These are phyloP conservation scores for Nothopassalora personata DNA, from an alignment of 2,329 filamentous ascomycete species.

Conservation along the genomic window DNA sequence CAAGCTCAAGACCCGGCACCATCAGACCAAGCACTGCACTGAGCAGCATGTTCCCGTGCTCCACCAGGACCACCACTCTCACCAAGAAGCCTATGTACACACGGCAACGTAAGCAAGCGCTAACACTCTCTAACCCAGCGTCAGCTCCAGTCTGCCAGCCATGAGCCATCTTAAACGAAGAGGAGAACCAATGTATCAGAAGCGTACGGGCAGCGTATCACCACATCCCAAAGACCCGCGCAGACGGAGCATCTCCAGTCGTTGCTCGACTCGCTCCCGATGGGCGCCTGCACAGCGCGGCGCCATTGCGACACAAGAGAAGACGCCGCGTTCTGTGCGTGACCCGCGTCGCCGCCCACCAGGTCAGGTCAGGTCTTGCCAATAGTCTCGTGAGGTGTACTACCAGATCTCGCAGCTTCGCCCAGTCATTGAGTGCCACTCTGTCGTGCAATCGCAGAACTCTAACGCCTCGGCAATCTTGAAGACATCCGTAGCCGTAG, in stretches of 20 bases:
- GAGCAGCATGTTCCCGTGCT: conserved; percentile 3
- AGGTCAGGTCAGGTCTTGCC: background rate
- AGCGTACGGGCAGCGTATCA: background rate
- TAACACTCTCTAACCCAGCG: background rate
- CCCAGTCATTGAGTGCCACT: conserved; percentile 10
- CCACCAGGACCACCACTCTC: background rate
- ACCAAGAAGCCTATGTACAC: background rate
- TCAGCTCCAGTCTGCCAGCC: background rate
- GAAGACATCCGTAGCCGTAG: background rate
- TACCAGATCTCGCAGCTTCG: background rate
- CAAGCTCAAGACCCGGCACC: conserved; percentile 5
- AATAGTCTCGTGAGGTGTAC: conserved; percentile 5
- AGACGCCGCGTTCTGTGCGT: background rate
- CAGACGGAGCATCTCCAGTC: conserved; percentile 3
- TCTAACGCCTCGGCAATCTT: conserved; percentile 5
- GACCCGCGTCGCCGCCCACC: background rate
- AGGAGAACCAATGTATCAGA: background rate
- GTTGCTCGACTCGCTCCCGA: background rate
- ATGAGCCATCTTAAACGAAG: background rate
- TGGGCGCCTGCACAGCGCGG: background rate
- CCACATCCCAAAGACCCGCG: background rate
- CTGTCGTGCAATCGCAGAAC: background rate
- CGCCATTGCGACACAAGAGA: background rate
- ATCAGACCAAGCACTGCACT: conserved; percentile 12
- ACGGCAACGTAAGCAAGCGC: conserved; percentile 1